These are phyloP conservation scores for Elongisporangium prolatum DNA, from an alignment of 352 stramenopile species.

Conservation along the genomic window DNA sequence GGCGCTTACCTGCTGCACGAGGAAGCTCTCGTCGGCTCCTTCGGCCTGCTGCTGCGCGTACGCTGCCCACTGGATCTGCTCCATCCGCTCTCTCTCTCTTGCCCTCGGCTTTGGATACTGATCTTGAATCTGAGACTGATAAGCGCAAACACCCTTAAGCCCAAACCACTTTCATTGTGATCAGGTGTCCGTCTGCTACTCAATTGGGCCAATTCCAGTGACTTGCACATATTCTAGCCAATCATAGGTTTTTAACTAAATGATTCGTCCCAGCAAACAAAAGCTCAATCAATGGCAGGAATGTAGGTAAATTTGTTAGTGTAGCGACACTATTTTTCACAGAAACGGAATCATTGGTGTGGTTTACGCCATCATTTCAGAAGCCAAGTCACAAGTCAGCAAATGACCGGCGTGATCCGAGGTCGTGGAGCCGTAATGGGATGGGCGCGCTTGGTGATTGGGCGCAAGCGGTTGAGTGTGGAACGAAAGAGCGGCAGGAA, in stretches of 20 bases:
- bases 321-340: not conserved
- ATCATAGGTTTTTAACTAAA: not conserved
- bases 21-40: constrained; percentile 3
- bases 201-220: not conserved
- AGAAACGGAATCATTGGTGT: not conserved
- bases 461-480: not conserved
- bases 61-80: constrained; percentile 16
- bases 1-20: constrained; percentile 4
- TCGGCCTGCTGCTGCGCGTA: constrained; percentile 19
- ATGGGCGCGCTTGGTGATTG: not conserved
- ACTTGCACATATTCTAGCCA: not conserved
- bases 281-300: not conserved
- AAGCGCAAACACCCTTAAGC: not conserved
- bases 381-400: not conserved
- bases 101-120: not conserved
- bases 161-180: not conserved
- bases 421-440: not conserved
- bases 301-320: not conserved
- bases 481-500: not conserved
- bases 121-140: not conserved
- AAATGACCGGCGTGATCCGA: not conserved
- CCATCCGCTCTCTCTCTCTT: constrained; percentile 10
- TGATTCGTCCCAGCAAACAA: too few relatives aligned
- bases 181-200: not conserved
- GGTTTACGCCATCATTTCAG: not conserved